Evolutionary conservation across 768 basidiomycete genomes (phyloP).

Genomic region (Auricularia sp.): DNA sequence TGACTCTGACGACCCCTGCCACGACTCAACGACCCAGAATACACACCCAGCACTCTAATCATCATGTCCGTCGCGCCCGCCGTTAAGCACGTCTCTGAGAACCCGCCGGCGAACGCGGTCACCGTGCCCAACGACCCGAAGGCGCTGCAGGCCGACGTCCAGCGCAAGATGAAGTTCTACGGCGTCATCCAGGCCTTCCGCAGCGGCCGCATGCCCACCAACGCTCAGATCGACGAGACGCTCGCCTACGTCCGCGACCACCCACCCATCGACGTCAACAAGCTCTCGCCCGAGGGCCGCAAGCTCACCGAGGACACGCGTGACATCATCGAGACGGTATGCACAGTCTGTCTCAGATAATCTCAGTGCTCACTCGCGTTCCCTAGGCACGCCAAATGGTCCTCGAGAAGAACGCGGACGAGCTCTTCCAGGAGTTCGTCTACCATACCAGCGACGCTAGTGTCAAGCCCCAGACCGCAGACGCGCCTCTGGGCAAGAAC

Average conservation of each 20-base stretch:
- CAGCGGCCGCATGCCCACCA: constrained; percentile 67
- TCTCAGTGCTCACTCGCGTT: too few relatives aligned
- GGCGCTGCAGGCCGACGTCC: constrained; percentile 60
- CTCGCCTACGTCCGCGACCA: constrained; percentile 52
- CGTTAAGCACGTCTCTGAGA: constrained; percentile 21
- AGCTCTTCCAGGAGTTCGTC: constrained; percentile 85
- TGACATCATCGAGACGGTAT: constrained; percentile 63
- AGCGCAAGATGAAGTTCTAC: constrained; percentile 72
- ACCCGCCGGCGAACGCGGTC: constrained; percentile 41
- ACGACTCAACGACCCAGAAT: neutral
- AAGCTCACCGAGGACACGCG: constrained; percentile 68
- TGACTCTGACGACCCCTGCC: neutral
- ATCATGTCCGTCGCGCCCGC: constrained; percentile 69
- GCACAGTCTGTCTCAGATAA: too few relatives aligned
- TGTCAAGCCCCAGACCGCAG: constrained; percentile 28
- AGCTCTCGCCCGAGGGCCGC: constrained; percentile 68
- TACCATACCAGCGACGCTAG: constrained; percentile 62
- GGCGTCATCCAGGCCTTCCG: constrained; percentile 75
- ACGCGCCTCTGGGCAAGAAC: constrained; percentile 40
- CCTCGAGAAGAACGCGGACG: constrained; percentile 78
- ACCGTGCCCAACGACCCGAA: constrained; percentile 53
- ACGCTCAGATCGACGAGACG: constrained; percentile 65
- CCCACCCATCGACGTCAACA: constrained; percentile 48
- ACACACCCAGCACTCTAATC: constrained; percentile 3
- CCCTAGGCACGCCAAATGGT: constrained; percentile 43